Base-by-base conservation (phyloP, 176 grass and related monocot genomes). In the Aegilops umbellulata region DNA sequence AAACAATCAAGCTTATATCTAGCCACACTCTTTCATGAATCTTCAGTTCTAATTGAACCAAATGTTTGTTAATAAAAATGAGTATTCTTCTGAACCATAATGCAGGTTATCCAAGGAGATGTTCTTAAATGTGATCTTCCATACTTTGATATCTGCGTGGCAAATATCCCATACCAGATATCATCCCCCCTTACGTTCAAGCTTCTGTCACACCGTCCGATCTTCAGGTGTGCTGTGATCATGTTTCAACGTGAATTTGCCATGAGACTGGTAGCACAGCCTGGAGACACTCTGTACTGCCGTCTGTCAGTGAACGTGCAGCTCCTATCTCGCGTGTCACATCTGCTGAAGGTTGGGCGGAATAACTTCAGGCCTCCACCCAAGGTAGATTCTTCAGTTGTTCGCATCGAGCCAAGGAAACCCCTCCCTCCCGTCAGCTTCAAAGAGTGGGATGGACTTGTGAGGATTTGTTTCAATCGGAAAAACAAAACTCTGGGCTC, bases 211-310 rank as follows among this genome's bases (percentile, higher is more conserved):
- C 97, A 98, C 72, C 88, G 97, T n/a, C 97, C 97, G 4, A 65
- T 87, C 39, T 98, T 98, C 44, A 88, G 94, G 65, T 98, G 97
- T 82, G 94, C 97, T 19, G 94, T 98, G 69, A 98, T 98, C 61
- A 98, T 98, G 97, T 98, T 82, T 77, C 97, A 98, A 68, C 92
- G 86, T 60, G 97, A 98, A 78, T 98, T 98, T 86, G 94, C 94
- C 30, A 95, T 95, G 93, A 91, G 97, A 77, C 86, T 98, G 42
- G 94, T 96, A 15, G 97, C 97, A 29, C 91, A 92, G 10, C 90
- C 97, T 4, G 96, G 97, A 47, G 97, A 98, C 42, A 91, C 46
- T 35, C 94, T 98, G 32, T 98, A 98, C 66, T 95, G 97, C 23
- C 94, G 94, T 57, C 94, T 98, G n/a, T 95, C 97, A 0, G 97